Percentiles rank a stretch among this genome's conserved stretches.
Conservation (phyloP, 306 rosid species). For the Sindora glabra region DNA sequence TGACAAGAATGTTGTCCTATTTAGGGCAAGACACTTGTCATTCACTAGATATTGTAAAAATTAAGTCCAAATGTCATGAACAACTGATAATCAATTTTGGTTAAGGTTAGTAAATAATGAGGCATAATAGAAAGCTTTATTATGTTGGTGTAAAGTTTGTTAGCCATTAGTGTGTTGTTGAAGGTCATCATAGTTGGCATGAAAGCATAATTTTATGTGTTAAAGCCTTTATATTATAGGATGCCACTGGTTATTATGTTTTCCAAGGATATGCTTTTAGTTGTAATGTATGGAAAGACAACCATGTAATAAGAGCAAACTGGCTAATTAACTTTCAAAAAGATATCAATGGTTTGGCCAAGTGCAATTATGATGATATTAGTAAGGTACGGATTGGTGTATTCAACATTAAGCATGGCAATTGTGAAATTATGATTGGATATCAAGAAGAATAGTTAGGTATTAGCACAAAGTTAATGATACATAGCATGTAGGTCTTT, state of each 20-base stretch:
- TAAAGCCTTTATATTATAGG: too few species aligned
- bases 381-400: conserved; percentile 30
- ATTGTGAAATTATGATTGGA: conserved; percentile 51
- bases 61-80: too few species aligned
- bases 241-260: conserved; percentile 28
- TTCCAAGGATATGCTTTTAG: neutral
- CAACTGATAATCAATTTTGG: too few species aligned
- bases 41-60: too few species aligned
- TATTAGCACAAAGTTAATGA: conserved; percentile 49
- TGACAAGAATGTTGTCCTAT: too few species aligned
- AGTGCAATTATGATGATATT: conserved; percentile 34
- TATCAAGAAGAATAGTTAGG: conserved; percentile 46
- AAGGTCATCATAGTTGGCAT: too few species aligned
- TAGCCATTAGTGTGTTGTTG: too few species aligned
- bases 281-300: conserved; percentile 24
- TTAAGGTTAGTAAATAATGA: too few species aligned
- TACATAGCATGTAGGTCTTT: conserved; percentile 41
- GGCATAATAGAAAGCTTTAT: too few species aligned
- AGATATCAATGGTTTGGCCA: conserved; percentile 43
- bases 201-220: too few species aligned
- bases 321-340: conserved; percentile 31
- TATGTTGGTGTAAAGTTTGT: too few species aligned
- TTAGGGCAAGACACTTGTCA: too few species aligned
- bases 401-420: conserved; percentile 42
- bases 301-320: conserved; percentile 55